Evolutionary conservation across 768 basidiomycete species (phyloP), one percentile per base, ranked within the genome.

Genomic region (Imleria badia): DNA sequence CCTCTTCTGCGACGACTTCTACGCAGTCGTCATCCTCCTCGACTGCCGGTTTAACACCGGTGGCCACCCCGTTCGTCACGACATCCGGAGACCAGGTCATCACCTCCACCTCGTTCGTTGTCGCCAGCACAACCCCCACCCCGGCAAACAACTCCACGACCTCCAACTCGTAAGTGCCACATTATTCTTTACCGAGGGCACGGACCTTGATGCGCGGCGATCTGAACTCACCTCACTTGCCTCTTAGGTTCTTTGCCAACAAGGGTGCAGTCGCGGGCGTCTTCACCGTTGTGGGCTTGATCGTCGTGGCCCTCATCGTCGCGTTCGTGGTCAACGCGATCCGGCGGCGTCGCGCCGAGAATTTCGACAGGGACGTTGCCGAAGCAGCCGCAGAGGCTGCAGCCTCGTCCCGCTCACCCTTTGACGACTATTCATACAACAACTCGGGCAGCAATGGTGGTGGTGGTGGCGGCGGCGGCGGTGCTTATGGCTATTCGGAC

Each of bases 321-420:
- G 74, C 73, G 8, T 56, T 82, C 29, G 56, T 80, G 43, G 78
- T 81, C 35, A 82, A 78, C 53, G 69, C 71, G 55, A 56, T 88
- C 59, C 84, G 87, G 10, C 81, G 88, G 0, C 83, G 85, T 8
- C 82, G 85, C 1, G 83, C 82, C 4, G 68, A 76, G 55, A 76
- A 79, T 40, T 85, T 89, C 61, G 89, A 91, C 66, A 76, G 77
- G n/a, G 89, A 91, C 48, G 82, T 89, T 38, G 84, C 81, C 14
- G 84, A 83, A 45, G 89, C 87, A 0, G 87, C 88, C 0, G 80
- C 78, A 4, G 85, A 82, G 53, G 87, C 87, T 0, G 78, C 76
- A 0, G 81, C 80, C 0, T 71, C 78, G 1, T 76, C 81, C 0
- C 75, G 75, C 19, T 75, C 79, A 0, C 82, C 82, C 13, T 77